Base-by-base conservation (phyloP, 1,284 basidiomycete species). In the Melampsora occidentalis region DNA sequence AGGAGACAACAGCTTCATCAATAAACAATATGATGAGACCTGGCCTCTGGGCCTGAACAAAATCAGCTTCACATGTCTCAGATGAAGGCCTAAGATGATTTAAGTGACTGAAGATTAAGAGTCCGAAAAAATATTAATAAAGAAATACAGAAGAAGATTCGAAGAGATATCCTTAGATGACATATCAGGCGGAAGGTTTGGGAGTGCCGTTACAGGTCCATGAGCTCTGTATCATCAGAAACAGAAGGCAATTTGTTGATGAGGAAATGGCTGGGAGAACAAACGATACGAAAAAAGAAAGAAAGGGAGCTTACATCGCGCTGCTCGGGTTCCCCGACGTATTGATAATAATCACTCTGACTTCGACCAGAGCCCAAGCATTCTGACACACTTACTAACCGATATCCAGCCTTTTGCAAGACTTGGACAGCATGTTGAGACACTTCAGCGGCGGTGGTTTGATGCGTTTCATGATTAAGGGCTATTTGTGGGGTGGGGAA, bases 201-300 rank as follows among this genome's bases (percentile, higher is more conserved):
- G 62, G 62, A 31, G 62, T 63, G 20, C 62, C 62, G 20, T 63
- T 31, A 35, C 62, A 63, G 35, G 62, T 63, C 62, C 62, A 63
- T 14, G 62, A 63, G 31, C 33, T 39, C 62, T 63, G 18, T 35
- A 18, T 14, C 10, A n/a, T 57, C n/a, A n/a, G 6, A 57, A 22
- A 14, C 7, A 22, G 2, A 57, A 57, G 16, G 4, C 7, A 22
- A 57, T 28, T 2, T 53, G 2, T 22, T 63, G 31, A 63, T n/a
- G 18, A 28, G 31, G 9, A 28, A 63, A 33, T 63, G 2, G 7
- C 31, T 39, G 35, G 6, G 10, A 39, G 10, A 5, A 63, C 4
- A 18, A 63, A 28, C 1, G 25, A 62, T 62, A 9, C 51, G 20
- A 20, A 59, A 2, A 22, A 22, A n/a, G 53, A 5, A 2, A 63